phyloP scores from a whole-genome alignment of 805 yeast genomes.

The Aciculoconidium aculeatum region DNA sequence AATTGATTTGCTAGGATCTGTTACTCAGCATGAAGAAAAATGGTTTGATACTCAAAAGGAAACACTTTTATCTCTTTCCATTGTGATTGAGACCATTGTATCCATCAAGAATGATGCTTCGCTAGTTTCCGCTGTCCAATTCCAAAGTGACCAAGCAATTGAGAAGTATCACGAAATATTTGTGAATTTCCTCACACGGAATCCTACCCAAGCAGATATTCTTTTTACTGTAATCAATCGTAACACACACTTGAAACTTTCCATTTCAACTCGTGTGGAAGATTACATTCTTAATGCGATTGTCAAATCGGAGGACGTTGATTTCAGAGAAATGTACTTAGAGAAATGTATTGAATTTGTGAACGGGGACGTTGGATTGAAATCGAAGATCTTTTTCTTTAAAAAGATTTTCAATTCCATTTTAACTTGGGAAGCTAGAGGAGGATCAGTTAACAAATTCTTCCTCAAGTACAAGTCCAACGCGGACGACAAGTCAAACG shows the following conservation, averaged over 20 bases:
- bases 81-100: conserved; percentile 39
- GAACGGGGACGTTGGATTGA: conserved; percentile 39
- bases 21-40: conserved; percentile 42
- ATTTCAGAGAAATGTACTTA: conserved; percentile 46
- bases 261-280: conserved; percentile 43
- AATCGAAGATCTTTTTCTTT: conserved; percentile 51
- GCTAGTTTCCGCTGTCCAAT: conserved; percentile 53
- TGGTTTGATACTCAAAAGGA: conserved; percentile 57
- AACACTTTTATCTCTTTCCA: conserved; percentile 37
- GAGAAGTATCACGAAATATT: conserved; percentile 48
- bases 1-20: conserved; percentile 56
- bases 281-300: conserved; percentile 53
- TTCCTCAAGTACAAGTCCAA: conserved; percentile 21
- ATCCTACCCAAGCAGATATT: conserved; percentile 20
- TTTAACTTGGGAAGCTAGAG: conserved; percentile 54
- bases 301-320: conserved; percentile 44
- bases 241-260: conserved; percentile 41
- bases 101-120: conserved; percentile 36
- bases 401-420: conserved; percentile 61
- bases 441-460: conserved; percentile 44
- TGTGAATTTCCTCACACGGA: conserved; percentile 21
- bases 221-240: conserved; percentile 27
- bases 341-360: conserved; percentile 43
- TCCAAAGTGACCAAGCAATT: conserved; percentile 68
- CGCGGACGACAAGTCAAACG: conserved; percentile 1